These are phyloP conservation scores for Pichiaceae sp. DNA, from an alignment of 1,139 yeast species.

Conservation along the genomic window DNA sequence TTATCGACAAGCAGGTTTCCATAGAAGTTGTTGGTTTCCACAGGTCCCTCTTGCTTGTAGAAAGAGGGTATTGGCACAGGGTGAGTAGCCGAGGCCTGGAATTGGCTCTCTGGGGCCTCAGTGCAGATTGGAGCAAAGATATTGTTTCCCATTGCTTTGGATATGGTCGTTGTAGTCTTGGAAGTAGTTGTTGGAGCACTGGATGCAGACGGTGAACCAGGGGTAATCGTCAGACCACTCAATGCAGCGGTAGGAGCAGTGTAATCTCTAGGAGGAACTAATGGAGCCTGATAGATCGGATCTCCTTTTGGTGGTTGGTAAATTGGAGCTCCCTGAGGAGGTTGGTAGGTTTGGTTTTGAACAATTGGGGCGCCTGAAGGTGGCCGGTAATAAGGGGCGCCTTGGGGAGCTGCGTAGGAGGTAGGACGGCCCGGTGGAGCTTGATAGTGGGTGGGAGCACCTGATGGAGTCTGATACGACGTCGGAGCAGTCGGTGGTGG, in stretches of 20 bases:
- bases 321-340: too few relatives aligned
- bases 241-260: too few relatives aligned
- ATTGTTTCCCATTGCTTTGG: not conserved
- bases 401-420: too few relatives aligned
- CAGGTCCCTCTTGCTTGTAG: constrained; percentile 34
- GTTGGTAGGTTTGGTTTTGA: too few relatives aligned
- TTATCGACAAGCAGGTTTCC: constrained; percentile 64
- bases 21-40: constrained; percentile 78
- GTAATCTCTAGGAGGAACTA: constrained; percentile 19
- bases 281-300: constrained; percentile 9
- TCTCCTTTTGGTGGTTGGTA: too few relatives aligned
- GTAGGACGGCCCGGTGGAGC: too few relatives aligned
- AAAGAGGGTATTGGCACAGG: constrained; percentile 39
- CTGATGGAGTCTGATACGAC: too few relatives aligned
- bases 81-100: constrained; percentile 30
- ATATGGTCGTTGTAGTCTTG: not conserved
- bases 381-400: not conserved
- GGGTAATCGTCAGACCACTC: too few relatives aligned
- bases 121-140: constrained; percentile 23
- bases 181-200: too few relatives aligned
- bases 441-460: too few relatives aligned
- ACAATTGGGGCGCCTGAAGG: constrained; percentile 3
- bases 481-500: too few relatives aligned
- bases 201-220: not conserved
- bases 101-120: constrained; percentile 38